Conservation (phyloP, 345 rosid species). For the Salix exigua region DNA sequence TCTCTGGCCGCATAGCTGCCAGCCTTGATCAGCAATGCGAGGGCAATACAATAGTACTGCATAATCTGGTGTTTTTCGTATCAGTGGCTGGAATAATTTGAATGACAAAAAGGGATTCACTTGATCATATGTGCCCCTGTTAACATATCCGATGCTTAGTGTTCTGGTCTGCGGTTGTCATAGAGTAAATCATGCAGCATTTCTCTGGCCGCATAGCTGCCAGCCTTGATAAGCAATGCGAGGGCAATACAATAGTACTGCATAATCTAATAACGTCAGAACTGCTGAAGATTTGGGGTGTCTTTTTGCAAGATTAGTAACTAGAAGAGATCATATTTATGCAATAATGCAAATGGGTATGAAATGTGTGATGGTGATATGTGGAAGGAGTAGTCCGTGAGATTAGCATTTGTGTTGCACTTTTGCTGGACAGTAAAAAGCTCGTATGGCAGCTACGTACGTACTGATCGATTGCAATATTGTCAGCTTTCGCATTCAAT, state of each 20-base stretch:
- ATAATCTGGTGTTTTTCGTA: too few relatives aligned
- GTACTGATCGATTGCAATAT: background rate
- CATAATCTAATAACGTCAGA: background rate
- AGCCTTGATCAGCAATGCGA: background rate
- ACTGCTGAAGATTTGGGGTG: background rate
- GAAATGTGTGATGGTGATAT: background rate
- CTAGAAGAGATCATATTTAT: background rate
- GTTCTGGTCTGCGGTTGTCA: conserved; percentile 12
- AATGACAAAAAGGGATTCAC: too few relatives aligned
- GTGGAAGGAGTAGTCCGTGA: background rate
- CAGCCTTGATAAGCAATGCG: background rate
- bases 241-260: background rate
- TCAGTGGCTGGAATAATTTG: too few relatives aligned
- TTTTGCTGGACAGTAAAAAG: background rate
- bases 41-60: background rate
- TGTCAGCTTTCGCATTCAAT: conserved; percentile 13
- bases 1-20: background rate
- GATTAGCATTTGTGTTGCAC: conserved; percentile 1
- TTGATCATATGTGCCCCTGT: too few relatives aligned
- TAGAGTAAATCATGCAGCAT: background rate
- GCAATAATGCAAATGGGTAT: background rate
- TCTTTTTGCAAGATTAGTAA: background rate
- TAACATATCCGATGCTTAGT: background rate
- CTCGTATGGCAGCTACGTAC: background rate
- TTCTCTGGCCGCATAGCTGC: background rate